Percentiles rank a stretch among this genome's conserved stretches.
phyloP scores from a whole-genome alignment of 2,329 filamentous ascomycete species.

The Botrytis fabae region DNA sequence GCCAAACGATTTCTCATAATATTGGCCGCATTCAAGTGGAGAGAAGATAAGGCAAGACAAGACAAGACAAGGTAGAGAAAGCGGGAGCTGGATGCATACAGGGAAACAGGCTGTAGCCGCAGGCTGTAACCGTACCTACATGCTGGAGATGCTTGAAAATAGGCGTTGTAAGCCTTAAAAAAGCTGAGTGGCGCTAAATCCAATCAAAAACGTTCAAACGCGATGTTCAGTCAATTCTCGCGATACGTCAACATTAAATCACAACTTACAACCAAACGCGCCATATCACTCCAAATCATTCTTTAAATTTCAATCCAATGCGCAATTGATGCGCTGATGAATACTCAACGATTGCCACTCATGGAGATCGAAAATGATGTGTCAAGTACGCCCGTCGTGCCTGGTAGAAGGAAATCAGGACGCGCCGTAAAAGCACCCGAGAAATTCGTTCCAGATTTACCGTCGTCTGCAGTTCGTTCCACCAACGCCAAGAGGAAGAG shows the following conservation, averaged over 20 bases:
- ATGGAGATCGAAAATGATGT: conserved; percentile 57
- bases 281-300: background rate
- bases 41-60: background rate
- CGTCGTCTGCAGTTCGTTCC: conserved; percentile 42
- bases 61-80: background rate
- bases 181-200: conserved; percentile 21
- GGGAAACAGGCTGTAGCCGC: background rate
- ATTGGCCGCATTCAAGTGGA: background rate
- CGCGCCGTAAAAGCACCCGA: conserved; percentile 62
- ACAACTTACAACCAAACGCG: conserved; percentile 14
- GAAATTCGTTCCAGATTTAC: conserved; percentile 57
- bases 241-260: conserved; percentile 16
- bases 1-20: background rate
- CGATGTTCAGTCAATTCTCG: conserved; percentile 12
- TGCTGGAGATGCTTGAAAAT: background rate
- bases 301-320: conserved; percentile 3
- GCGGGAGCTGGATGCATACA: background rate
- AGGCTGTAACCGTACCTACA: background rate
- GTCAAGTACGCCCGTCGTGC: conserved; percentile 53
- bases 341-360: conserved; percentile 47
- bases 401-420: conserved; percentile 63
- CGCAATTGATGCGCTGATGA: conserved; percentile 42
- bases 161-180: conserved; percentile 3
- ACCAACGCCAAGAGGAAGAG: conserved; percentile 60
- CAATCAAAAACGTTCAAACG: conserved; percentile 21